phyloP scores from a whole-genome alignment of 2,329 filamentous ascomycete species.

The Didymellaceae sp. region DNA sequence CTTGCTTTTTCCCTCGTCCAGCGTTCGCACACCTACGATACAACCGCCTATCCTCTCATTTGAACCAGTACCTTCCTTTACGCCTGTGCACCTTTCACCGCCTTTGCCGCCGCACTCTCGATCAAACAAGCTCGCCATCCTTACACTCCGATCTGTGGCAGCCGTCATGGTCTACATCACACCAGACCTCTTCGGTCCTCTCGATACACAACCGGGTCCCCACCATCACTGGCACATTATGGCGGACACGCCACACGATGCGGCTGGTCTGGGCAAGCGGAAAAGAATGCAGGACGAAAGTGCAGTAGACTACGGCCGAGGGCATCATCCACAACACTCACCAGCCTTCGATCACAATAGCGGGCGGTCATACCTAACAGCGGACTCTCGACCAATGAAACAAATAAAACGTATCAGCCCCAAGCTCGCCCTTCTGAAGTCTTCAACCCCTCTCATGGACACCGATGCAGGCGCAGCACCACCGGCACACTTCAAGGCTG shows the following conservation, averaged over 20 bases:
- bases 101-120: constrained; percentile 19
- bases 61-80: neutral
- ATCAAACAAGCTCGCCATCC: constrained; percentile 7
- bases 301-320: constrained; percentile 7
- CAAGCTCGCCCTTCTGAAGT: constrained; percentile 34
- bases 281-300: constrained; percentile 31
- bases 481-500: neutral
- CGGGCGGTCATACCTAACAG: constrained; percentile 19
- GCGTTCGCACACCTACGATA: neutral
- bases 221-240: constrained; percentile 27
- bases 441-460: constrained; percentile 45
- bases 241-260: constrained; percentile 25
- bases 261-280: constrained; percentile 38
- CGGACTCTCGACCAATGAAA: constrained; percentile 40
- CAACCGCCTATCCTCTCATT: neutral
- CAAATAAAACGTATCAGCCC: constrained; percentile 36
- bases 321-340: constrained; percentile 7
- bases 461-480: constrained; percentile 22
- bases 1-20: constrained; percentile 1
- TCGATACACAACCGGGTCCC: constrained; percentile 16
- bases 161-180: constrained; percentile 47
- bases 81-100: constrained; percentile 3
- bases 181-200: constrained; percentile 42
- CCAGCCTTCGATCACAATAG: constrained; percentile 24
- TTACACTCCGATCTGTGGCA: constrained; percentile 20